These are phyloP conservation scores for Chrysochromulina parva DNA, from an alignment of 78 protist species.

Conservation along the genomic window DNA sequence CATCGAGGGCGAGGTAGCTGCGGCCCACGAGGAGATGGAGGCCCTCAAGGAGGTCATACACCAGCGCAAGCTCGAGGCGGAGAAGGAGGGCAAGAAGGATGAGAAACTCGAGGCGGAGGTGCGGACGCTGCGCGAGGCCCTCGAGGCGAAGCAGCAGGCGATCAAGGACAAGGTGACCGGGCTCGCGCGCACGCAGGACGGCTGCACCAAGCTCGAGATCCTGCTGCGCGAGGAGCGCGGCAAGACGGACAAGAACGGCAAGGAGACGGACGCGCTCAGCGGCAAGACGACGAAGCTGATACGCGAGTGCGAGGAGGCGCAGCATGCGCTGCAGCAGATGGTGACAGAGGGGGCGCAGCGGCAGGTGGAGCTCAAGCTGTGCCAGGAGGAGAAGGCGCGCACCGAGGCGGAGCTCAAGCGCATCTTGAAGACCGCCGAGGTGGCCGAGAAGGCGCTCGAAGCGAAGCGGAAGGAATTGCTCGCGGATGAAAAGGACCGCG, in stretches of 20 bases:
- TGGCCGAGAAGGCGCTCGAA: neutral
- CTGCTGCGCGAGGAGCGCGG: slow-evolving; percentile 23
- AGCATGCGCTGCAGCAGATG: slow-evolving; percentile 5
- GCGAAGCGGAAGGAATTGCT: neutral
- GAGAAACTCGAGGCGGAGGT: slow-evolving; percentile 36
- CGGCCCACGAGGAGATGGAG: slow-evolving; percentile 44
- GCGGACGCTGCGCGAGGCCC: neutral
- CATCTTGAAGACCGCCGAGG: no score
- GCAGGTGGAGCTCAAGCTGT: slow-evolving; percentile 37
- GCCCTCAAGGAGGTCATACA: neutral
- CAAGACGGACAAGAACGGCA: slow-evolving; percentile 37
- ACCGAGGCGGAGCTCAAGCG: no score
- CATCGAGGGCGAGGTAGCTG: slow-evolving; percentile 35
- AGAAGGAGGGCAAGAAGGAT: neutral
- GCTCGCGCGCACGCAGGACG: neutral
- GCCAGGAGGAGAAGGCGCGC: slow-evolving; percentile 42
- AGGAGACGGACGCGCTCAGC: slow-evolving; percentile 34
- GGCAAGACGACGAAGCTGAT: neutral
- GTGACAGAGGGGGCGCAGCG: slow-evolving; percentile 33
- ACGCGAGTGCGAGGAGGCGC: slow-evolving; percentile 57
- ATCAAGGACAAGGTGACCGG: neutral
- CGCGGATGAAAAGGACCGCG: slow-evolving; percentile 8
- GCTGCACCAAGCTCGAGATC: neutral
- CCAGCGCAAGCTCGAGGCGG: neutral
- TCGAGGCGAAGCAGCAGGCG: slow-evolving; percentile 39